Evolutionary conservation across 768 basidiomycete genomes (phyloP).

Genomic region (Vararia minispora): DNA sequence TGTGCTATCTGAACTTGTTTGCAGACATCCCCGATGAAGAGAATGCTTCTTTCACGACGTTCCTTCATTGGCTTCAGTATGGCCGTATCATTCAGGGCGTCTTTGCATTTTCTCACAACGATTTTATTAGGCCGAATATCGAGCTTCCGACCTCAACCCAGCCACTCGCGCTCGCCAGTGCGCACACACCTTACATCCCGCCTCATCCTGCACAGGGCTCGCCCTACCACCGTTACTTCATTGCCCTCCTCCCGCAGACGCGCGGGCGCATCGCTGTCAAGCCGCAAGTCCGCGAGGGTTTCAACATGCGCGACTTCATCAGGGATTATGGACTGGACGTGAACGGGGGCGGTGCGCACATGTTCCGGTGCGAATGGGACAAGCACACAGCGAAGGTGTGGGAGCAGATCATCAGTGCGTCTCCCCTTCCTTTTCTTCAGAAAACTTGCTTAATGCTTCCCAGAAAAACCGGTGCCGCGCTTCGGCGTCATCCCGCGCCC

Average conservation of each 20-base stretch:
- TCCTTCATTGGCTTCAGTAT: slow-evolving; percentile 81
- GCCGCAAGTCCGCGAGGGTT: slow-evolving; percentile 36
- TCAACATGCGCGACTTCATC: slow-evolving; percentile 58
- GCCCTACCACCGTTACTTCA: slow-evolving; percentile 80
- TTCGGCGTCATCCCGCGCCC: slow-evolving; percentile 42
- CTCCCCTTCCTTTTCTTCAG: slow-evolving; percentile 1
- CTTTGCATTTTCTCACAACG: slow-evolving; percentile 4
- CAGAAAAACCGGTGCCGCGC: slow-evolving; percentile 40
- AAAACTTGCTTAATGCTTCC: slow-evolving; percentile 4
- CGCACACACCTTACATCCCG: slow-evolving; percentile 71
- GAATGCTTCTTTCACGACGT: slow-evolving; percentile 53
- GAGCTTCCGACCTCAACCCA: slow-evolving; percentile 52
- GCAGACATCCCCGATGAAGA: slow-evolving; percentile 75
- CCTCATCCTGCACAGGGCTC: slow-evolving; percentile 89
- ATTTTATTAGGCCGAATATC: slow-evolving; percentile 61
- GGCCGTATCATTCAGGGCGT: slow-evolving; percentile 23
- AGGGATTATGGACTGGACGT: slow-evolving; percentile 40
- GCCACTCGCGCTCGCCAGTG: slow-evolving; percentile 28
- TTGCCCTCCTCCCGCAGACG: slow-evolving; percentile 66
- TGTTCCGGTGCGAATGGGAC: slow-evolving; percentile 79
- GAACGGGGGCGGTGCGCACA: slow-evolving; percentile 62
- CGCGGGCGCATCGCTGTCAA: slow-evolving; percentile 21
- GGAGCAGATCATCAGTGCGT: slow-evolving; percentile 55
- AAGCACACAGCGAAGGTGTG: slow-evolving; percentile 56
- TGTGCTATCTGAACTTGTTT: slow-evolving; percentile 4